phyloP scores from a whole-genome alignment of 805 yeast species.

The Wickerhamia fluorescens region DNA sequence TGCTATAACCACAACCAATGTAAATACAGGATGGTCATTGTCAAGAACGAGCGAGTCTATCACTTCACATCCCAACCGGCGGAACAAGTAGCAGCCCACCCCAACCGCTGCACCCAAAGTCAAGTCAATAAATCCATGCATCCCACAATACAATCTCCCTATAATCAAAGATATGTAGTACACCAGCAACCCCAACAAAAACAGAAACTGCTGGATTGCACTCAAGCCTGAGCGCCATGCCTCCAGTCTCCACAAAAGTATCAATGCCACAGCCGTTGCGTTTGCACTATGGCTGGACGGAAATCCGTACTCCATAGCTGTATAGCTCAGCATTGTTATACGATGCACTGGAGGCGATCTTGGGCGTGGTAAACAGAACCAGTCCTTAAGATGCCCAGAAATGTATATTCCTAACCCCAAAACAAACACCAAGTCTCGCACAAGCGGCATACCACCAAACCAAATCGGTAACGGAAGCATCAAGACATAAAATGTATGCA shows the following conservation, averaged over 20 bases:
- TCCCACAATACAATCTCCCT: constrained; percentile 91
- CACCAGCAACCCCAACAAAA: constrained; percentile 8
- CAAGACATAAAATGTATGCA: constrained; percentile 89
- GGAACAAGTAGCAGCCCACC: constrained; percentile 36
- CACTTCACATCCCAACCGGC: constrained; percentile 32
- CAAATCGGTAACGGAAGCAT: constrained; percentile 82
- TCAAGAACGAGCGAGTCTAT: constrained; percentile 43
- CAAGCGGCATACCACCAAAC: constrained; percentile 56
- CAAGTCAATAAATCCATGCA: constrained; percentile 91
- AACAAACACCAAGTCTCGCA: constrained; percentile 54
- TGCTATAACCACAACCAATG: constrained; percentile 30
- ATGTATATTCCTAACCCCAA: constrained; percentile 65
- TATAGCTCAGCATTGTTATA: constrained; percentile 84
- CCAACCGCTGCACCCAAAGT: constrained; percentile 64
- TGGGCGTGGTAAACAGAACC: constrained; percentile 87
- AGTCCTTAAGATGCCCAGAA: constrained; percentile 76
- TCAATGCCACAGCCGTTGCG: constrained; percentile 73
- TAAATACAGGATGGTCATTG: constrained; percentile 15
- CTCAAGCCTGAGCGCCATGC: constrained; percentile 6
- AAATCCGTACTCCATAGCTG: constrained; percentile 90
- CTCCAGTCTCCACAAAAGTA: constrained; percentile 19
- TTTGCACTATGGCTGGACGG: constrained; percentile 95
- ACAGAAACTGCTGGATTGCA: constrained; percentile 3
- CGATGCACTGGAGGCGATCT: constrained; percentile 85
- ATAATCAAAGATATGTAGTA: constrained; percentile 61